A percentile compares a stretch with the other conserved stretches of the same genome.
Conservation (phyloP, 2,329 filamentous ascomycete species). For the Neophaeococcomyces mojaviensis region DNA sequence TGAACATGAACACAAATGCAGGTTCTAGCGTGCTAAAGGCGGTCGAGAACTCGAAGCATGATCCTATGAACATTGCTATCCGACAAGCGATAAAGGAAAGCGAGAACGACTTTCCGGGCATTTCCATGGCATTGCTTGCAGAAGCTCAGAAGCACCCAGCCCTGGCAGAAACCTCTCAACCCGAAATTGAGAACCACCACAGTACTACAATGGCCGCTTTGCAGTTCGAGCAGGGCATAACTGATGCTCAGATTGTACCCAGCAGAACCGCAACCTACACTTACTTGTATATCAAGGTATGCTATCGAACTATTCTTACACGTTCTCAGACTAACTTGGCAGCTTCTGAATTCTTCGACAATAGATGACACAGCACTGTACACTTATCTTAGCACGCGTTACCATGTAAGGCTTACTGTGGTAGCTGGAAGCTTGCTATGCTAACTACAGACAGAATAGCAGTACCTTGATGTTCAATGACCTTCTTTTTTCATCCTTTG, state of each 20-base stretch:
- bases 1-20: neutral
- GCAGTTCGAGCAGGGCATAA: conserved; percentile 47
- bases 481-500: conserved; percentile 80
- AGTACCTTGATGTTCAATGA: conserved; percentile 60
- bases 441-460: neutral
- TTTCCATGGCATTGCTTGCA: conserved; percentile 8
- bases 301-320: conserved; percentile 21
- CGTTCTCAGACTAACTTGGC: conserved; percentile 28
- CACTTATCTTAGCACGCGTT: conserved; percentile 75
- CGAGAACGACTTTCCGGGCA: conserved; percentile 3
- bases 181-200: neutral
- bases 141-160: conserved; percentile 8
- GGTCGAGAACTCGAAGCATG: neutral
- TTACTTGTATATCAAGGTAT: conserved; percentile 72
- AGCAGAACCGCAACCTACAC: conserved; percentile 78
- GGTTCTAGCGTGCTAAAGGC: neutral
- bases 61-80: conserved; percentile 5
- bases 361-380: conserved; percentile 74
- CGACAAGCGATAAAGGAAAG: conserved; percentile 5
- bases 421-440: neutral
- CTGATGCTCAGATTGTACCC: conserved; percentile 64
- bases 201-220: conserved; percentile 29
- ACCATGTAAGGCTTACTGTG: conserved; percentile 51
- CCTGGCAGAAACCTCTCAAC: neutral
- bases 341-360: conserved; percentile 75